Evolutionary conservation across 1,139 yeast genomes (phyloP), one percentile per base, ranked within the genome.

Genomic region (Hyphopichia pseudoburtonii): DNA sequence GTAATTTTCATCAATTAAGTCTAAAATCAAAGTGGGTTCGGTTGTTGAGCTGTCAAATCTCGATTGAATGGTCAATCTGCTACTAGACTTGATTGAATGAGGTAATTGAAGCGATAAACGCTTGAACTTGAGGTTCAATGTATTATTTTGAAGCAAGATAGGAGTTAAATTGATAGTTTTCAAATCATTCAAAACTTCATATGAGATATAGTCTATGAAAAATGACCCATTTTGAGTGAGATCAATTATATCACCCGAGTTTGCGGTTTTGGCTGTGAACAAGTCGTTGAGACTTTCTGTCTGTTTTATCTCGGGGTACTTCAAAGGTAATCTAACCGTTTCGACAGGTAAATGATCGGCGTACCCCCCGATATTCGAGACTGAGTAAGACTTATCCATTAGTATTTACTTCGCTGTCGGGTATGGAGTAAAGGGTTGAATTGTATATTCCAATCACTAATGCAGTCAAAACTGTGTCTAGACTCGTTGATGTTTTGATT

Each of bases 161-260:
- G 75, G 76, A 5, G 62, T 50, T 19, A 70, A 51, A 2, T 45
- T 41, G n/a, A 70, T 39, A 3, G 66, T 56, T 34, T 46, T 56
- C 38, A 55, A 46, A 42, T 67, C 71, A 35, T 59, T 60, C 35
- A 57, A 47, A 2, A 70, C 39, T 11, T 62, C 62, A 30, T 53
- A 56, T 1, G 64, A 47, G 3, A 65, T 48, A 4, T 46, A 48
- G 36, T 58, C 60, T 21, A 65, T 42, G 28, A 55, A 50, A n/a
- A 41, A 24, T 1, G 57, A 45, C 3, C 36, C 31, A 14, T 37
- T 27, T 24, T 41, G 33, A 11, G 41, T 40, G 27, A 64, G 45
- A n/a, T 52, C 46, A 14, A 64, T 44, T 7, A 66, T 44, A 7
- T 42, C 42, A 6, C 71, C 70, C n/a, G 46, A 32, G 17, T 41